These are phyloP conservation scores for Hepatocystis sp. DNA, from an alignment of 169 alveolate species.

Conservation along the genomic window DNA sequence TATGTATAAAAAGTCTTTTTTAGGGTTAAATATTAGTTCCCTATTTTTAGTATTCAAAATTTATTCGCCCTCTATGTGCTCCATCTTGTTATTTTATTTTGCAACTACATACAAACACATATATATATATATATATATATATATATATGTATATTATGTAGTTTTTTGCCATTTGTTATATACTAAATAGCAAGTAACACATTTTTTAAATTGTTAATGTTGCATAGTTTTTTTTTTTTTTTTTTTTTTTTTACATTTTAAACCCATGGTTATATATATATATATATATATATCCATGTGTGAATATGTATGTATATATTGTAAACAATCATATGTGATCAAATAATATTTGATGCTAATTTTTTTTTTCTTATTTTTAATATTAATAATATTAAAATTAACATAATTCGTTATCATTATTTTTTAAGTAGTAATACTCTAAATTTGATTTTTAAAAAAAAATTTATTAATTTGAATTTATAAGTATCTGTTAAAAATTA, in stretches of 20 bases:
- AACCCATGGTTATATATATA: conserved; percentile 2
- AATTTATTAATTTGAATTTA: too few relatives aligned
- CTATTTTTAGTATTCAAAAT: too few relatives aligned
- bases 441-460: too few relatives aligned
- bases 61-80: too few relatives aligned
- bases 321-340: too few relatives aligned
- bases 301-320: neutral
- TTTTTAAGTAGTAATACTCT: conserved; percentile 20
- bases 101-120: too few relatives aligned
- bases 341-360: too few relatives aligned
- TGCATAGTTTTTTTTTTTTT: conserved; percentile 14
- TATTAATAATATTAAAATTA: conserved; percentile 26
- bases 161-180: conserved; percentile 62
- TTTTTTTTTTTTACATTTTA: conserved; percentile 10
- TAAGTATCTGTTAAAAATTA: too few relatives aligned
- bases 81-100: too few relatives aligned
- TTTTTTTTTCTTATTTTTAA: conserved; percentile 38
- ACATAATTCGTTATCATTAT: conserved; percentile 20
- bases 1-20: too few relatives aligned
- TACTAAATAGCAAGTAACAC: conserved; percentile 16
- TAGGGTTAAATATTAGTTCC: too few relatives aligned
- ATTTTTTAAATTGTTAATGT: conserved; percentile 32
- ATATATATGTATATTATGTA: conserved; percentile 12
- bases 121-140: conserved; percentile 16
- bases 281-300: conserved; percentile 14